A percentile compares a stretch with the other conserved stretches of the same genome.
Conservation (phyloP, 1,139 yeast genomes). For the Sporopachydermia cereana region DNA sequence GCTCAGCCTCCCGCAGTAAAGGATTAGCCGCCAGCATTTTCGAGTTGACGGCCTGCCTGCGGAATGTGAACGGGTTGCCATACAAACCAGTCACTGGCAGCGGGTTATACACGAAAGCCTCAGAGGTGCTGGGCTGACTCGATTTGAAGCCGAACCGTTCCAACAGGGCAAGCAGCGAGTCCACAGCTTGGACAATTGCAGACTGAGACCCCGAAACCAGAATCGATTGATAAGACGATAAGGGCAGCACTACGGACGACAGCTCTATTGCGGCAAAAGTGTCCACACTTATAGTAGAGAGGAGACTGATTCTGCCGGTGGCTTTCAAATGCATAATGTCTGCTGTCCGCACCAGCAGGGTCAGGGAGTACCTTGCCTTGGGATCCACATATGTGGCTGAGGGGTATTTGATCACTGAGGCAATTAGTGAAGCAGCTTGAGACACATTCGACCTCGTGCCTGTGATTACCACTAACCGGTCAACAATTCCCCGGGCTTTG, state of each 20-base stretch:
- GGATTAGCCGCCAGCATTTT: not conserved
- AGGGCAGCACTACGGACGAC: not conserved
- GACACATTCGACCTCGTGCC: slow-evolving; percentile 72
- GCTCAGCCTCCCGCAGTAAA: not conserved
- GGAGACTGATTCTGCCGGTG: not conserved
- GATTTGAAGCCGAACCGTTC: not conserved
- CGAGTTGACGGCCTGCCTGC: not conserved
- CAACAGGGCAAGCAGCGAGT: not conserved
- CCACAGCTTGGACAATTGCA: not conserved
- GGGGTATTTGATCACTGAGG: slow-evolving; percentile 43
- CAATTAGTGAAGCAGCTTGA: slow-evolving; percentile 59
- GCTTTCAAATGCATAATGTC: slow-evolving; percentile 49
- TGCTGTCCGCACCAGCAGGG: slow-evolving; percentile 33
- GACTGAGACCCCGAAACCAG: not conserved
- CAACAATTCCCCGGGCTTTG: slow-evolving; percentile 62
- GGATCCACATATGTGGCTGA: slow-evolving; percentile 17
- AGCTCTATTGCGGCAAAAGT: not conserved
- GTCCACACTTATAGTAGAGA: not conserved
- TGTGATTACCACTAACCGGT: slow-evolving; percentile 69
- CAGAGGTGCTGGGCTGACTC: not conserved
- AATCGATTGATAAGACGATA: not conserved
- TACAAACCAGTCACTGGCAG: slow-evolving; percentile 3
- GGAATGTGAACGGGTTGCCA: not conserved
- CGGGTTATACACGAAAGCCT: not conserved
- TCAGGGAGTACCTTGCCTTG: not conserved